Evolutionary conservation across 129 eudicot species (phyloP).

Genomic region (Apium graveolens): DNA sequence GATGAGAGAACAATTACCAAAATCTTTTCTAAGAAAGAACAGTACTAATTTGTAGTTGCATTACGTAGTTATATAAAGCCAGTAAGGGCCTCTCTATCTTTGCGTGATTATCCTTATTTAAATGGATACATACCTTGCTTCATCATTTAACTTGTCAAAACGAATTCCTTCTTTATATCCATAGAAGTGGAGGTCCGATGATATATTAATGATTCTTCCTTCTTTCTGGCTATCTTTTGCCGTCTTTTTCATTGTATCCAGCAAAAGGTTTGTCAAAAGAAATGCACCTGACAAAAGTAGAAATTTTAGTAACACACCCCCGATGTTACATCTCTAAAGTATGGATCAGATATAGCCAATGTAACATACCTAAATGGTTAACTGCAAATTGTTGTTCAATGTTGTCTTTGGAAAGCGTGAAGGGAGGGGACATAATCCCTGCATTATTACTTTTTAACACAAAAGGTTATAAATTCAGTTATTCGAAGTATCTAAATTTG

Average conservation of each 20-base stretch:
- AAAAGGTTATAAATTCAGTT: background rate
- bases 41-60: background rate
- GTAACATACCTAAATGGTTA: constrained; percentile 42
- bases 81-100: background rate
- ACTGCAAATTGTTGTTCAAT: constrained; percentile 56
- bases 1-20: background rate
- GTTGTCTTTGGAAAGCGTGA: constrained; percentile 40
- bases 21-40: background rate
- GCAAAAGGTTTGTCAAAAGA: constrained; percentile 47
- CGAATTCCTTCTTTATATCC: constrained; percentile 42
- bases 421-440: constrained; percentile 60
- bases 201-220: constrained; percentile 53
- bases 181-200: constrained; percentile 36
- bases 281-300: constrained; percentile 37
- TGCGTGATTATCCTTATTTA: background rate
- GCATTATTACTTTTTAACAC: constrained; percentile 46
- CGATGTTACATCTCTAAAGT: background rate
- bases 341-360: background rate
- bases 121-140: constrained; percentile 22
- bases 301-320: background rate
- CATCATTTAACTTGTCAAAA: constrained; percentile 48
- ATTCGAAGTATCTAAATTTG: background rate
- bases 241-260: constrained; percentile 51
- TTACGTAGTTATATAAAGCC: background rate
- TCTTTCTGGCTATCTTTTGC: constrained; percentile 35